A percentile compares a stretch with the other conserved stretches of the same genome.
These are phyloP conservation scores for Colletotrichum sp. DNA, from an alignment of 2,329 filamentous ascomycete species.

Conservation along the genomic window DNA sequence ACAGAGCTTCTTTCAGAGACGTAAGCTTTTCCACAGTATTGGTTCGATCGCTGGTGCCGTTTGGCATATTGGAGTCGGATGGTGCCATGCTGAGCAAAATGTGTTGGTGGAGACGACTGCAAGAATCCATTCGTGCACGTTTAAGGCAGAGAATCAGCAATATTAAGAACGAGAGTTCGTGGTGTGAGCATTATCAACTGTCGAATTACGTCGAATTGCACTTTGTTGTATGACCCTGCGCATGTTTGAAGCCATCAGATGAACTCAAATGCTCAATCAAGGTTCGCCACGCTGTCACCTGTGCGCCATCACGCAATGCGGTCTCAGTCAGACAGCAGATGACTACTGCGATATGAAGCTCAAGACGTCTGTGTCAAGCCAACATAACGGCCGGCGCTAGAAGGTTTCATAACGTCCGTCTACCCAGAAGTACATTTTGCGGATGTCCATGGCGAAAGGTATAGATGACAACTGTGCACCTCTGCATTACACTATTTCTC, in stretches of 20 bases:
- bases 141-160: not conserved
- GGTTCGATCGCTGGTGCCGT: not conserved
- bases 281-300: not conserved
- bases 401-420: not conserved
- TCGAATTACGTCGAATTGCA: not conserved
- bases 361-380: not conserved
- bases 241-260: not conserved
- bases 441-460: not conserved
- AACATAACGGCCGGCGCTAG: not conserved
- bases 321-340: not conserved
- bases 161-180: not conserved
- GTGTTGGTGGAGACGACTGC: not conserved
- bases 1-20: not conserved
- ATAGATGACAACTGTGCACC: not conserved
- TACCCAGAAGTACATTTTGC: not conserved
- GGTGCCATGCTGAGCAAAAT: not conserved
- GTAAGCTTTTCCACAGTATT: not conserved
- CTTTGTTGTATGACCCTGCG: not conserved
- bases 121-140: not conserved
- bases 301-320: not conserved
- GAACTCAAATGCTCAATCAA: not conserved
- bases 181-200: not conserved
- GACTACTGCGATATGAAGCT: not conserved
- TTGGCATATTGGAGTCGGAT: not conserved
- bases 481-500: not conserved